Percentiles rank a stretch among this genome's conserved stretches.
Evolutionary conservation across 139 green algal genomes (phyloP).

Genomic region (Bryopsis sp.): DNA sequence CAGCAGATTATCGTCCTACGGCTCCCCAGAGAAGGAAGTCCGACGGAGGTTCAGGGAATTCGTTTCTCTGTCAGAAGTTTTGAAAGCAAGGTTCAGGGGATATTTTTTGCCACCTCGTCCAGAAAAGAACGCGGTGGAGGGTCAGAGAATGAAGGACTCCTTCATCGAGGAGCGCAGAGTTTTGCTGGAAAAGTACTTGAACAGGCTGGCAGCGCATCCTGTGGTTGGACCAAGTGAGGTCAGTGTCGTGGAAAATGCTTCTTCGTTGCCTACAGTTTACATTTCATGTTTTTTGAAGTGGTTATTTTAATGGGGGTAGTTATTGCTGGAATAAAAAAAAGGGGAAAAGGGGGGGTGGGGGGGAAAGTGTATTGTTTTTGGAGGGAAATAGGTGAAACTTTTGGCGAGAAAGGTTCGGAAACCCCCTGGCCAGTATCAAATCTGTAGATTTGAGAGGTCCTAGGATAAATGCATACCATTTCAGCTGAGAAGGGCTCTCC

Average conservation of each 20-base stretch:
- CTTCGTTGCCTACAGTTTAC: not conserved
- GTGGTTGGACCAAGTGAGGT: constrained; percentile 45
- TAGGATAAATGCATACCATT: too few species aligned
- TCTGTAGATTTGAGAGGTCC: not conserved
- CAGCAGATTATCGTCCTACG: constrained; percentile 17
- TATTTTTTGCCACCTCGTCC: constrained; percentile 72
- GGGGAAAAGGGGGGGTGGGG: too few species aligned
- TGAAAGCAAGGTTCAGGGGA: constrained; percentile 47
- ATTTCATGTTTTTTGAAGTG: not conserved
- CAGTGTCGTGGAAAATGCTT: constrained; percentile 6
- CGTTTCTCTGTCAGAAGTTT: constrained; percentile 40
- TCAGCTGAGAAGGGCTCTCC: too few species aligned
- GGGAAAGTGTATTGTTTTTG: too few species aligned
- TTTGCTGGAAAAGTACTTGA: constrained; percentile 73
- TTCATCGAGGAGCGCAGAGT: constrained; percentile 73
- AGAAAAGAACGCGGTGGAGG: constrained; percentile 75
- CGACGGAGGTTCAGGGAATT: constrained; percentile 50
- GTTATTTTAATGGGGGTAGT: too few species aligned
- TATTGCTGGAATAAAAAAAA: too few species aligned
- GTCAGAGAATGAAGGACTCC: constrained; percentile 49
- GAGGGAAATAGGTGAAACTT: too few species aligned
- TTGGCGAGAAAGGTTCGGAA: not conserved
- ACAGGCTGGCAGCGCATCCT: constrained; percentile 68
- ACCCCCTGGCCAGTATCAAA: not conserved
- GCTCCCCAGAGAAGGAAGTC: constrained; percentile 21